These are phyloP conservation scores for Fusarium proliferatum DNA, from an alignment of 2,329 filamentous ascomycete species.

Conservation along the genomic window DNA sequence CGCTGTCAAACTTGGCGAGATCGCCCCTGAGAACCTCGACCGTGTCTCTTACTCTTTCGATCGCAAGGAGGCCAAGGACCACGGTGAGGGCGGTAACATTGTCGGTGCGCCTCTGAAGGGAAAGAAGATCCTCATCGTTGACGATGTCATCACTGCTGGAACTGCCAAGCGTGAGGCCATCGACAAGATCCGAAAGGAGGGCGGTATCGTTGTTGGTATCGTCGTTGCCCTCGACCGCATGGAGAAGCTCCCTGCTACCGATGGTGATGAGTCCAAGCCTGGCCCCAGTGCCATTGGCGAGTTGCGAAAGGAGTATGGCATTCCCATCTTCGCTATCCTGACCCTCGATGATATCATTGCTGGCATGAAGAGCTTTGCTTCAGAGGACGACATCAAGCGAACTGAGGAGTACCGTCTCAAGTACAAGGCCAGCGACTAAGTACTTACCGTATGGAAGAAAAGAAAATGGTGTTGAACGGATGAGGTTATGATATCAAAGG, in stretches of 20 bases:
- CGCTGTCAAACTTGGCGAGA: slow-evolving; percentile 77
- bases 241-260: slow-evolving; percentile 78
- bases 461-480: neutral
- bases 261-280: slow-evolving; percentile 74
- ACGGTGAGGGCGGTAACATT: slow-evolving; percentile 93
- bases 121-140: slow-evolving; percentile 88
- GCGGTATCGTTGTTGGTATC: slow-evolving; percentile 86
- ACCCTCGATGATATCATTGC: slow-evolving; percentile 86
- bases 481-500: slow-evolving; percentile 22
- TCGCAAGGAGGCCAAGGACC: slow-evolving; percentile 95
- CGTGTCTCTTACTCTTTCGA: slow-evolving; percentile 88
- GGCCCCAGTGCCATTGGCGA: slow-evolving; percentile 86
- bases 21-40: slow-evolving; percentile 74
- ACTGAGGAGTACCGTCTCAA: slow-evolving; percentile 79
- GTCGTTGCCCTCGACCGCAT: slow-evolving; percentile 88
- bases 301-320: slow-evolving; percentile 82
- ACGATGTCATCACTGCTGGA: slow-evolving; percentile 96
- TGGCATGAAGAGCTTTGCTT: slow-evolving; percentile 71
- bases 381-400: slow-evolving; percentile 70
- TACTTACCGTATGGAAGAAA: neutral
- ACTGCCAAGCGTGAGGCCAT: slow-evolving; percentile 95
- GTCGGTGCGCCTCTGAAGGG: slow-evolving; percentile 88
- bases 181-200: slow-evolving; percentile 85
- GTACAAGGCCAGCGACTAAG: slow-evolving; percentile 70
- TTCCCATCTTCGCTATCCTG: slow-evolving; percentile 86